These are phyloP conservation scores for Phytophthora vignae DNA, from an alignment of 352 stramenopile species.

Conservation along the genomic window DNA sequence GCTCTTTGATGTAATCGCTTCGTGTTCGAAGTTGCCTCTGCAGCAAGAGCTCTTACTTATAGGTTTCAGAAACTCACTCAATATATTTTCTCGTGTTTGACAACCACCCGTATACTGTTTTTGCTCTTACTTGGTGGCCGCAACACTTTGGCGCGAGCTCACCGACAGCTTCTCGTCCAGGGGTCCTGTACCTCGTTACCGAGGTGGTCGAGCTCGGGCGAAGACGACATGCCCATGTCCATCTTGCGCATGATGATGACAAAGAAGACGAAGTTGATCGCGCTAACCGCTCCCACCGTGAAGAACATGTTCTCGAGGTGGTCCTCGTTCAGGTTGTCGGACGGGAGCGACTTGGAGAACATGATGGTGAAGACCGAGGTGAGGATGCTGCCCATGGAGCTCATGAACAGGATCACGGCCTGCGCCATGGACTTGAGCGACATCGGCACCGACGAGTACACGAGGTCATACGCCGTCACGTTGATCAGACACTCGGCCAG, in stretches of 20 bases:
- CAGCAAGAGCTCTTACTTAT: too few relatives aligned
- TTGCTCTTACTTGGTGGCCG: slow-evolving; percentile 13
- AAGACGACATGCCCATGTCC: slow-evolving; percentile 60
- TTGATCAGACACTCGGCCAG: slow-evolving; percentile 62
- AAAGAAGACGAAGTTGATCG: slow-evolving; percentile 57
- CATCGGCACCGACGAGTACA: slow-evolving; percentile 60
- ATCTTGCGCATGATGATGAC: slow-evolving; percentile 56
- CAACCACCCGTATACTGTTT: too few relatives aligned
- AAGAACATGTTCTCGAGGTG: slow-evolving; percentile 78
- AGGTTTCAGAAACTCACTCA: too few relatives aligned
- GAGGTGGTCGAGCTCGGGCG: slow-evolving; percentile 7
- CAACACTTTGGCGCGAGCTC: slow-evolving; percentile 19
- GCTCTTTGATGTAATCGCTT: neutral
- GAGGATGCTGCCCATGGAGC: slow-evolving; percentile 57
- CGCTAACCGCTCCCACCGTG: slow-evolving; percentile 45
- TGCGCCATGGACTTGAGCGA: slow-evolving; percentile 57
- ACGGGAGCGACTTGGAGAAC: slow-evolving; percentile 53
- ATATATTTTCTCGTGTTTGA: too few relatives aligned
- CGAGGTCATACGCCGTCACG: slow-evolving; percentile 60
- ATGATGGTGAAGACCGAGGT: slow-evolving; percentile 71
- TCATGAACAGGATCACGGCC: slow-evolving; percentile 62
- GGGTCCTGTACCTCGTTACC: slow-evolving; percentile 9
- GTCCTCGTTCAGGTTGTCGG: slow-evolving; percentile 60
- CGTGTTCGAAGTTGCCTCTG: neutral
- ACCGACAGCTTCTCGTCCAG: slow-evolving; percentile 28